A percentile compares a stretch with the other conserved stretches of the same genome.
Evolutionary conservation across 768 basidiomycete genomes (phyloP).

Genomic region (Suillus americanus): DNA sequence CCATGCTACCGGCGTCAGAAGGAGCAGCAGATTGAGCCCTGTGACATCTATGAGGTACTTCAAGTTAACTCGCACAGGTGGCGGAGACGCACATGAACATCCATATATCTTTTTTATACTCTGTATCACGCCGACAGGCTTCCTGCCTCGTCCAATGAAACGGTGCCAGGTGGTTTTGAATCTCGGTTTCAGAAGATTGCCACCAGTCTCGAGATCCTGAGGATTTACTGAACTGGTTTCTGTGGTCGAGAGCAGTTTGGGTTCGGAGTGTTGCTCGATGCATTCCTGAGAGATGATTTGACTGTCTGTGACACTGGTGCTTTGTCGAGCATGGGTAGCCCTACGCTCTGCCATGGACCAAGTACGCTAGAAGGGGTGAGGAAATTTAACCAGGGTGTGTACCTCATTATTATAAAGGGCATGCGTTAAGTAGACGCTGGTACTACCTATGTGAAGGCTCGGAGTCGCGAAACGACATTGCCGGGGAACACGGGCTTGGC

Average conservation of each 20-base stretch:
- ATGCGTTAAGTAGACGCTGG: not conserved
- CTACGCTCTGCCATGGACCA: slow-evolving; percentile 8
- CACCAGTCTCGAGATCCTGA: not conserved
- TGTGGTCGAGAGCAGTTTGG: not conserved
- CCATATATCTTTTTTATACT: slow-evolving; percentile 46
- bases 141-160: slow-evolving; percentile 36
- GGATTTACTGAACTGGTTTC: not conserved
- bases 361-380: not conserved
- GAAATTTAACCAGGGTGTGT: not conserved
- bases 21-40: slow-evolving; percentile 61
- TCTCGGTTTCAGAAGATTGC: not conserved
- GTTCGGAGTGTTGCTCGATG: not conserved
- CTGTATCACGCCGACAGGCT: slow-evolving; percentile 40
- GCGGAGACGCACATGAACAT: slow-evolving; percentile 51
- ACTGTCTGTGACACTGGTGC: not conserved
- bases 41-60: not conserved
- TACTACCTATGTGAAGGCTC: slow-evolving; percentile 1
- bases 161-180: slow-evolving; percentile 9
- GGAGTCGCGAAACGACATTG: not conserved
- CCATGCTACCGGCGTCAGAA: slow-evolving; percentile 65
- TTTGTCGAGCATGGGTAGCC: not conserved
- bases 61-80: not conserved
- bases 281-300: not conserved
- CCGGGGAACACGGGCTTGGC: slow-evolving; percentile 4
- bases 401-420: not conserved